Evolutionary conservation across 2,329 filamentous ascomycete genomes (phyloP).

Genomic region (Penicillium sp.): DNA sequence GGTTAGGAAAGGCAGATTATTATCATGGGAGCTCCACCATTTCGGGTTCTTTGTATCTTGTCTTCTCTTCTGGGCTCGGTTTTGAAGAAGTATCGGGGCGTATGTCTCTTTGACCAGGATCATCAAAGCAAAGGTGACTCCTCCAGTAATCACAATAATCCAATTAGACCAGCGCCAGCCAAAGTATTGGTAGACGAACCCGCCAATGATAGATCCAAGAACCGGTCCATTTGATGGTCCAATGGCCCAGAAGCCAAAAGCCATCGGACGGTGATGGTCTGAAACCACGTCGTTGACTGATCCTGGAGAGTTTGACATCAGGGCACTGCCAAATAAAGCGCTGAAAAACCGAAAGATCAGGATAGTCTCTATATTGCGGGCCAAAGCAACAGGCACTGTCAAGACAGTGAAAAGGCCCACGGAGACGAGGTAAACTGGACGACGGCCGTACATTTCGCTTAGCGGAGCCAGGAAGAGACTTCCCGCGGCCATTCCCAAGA

Average conservation of each 20-base stretch:
- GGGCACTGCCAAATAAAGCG: slow-evolving; percentile 69
- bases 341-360: slow-evolving; percentile 71
- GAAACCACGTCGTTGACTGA: slow-evolving; percentile 76
- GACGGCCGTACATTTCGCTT: slow-evolving; percentile 41
- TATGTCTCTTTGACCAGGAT: slow-evolving; percentile 70
- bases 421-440: slow-evolving; percentile 64
- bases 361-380: slow-evolving; percentile 65
- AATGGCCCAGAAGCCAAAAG: slow-evolving; percentile 77
- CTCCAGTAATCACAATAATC: slow-evolving; percentile 73
- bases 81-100: slow-evolving; percentile 65
- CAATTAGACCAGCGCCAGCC: slow-evolving; percentile 87
- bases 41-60: slow-evolving; percentile 67
- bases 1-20: slow-evolving; percentile 60
- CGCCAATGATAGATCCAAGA: slow-evolving; percentile 70
- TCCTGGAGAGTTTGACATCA: slow-evolving; percentile 79
- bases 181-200: slow-evolving; percentile 65
- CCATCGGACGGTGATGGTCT: slow-evolving; percentile 73
- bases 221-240: slow-evolving; percentile 75
- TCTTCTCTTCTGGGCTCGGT: slow-evolving; percentile 61
- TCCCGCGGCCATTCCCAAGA: slow-evolving; percentile 69
- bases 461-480: slow-evolving; percentile 71
- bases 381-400: slow-evolving; percentile 68
- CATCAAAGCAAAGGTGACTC: slow-evolving; percentile 59
- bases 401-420: slow-evolving; percentile 64
- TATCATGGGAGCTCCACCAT: slow-evolving; percentile 77